A percentile compares a stretch with the other conserved stretches of the same genome.
These are phyloP conservation scores for Calonectria pseudoreteaudii DNA, from an alignment of 2,329 filamentous ascomycete species.

Conservation along the genomic window DNA sequence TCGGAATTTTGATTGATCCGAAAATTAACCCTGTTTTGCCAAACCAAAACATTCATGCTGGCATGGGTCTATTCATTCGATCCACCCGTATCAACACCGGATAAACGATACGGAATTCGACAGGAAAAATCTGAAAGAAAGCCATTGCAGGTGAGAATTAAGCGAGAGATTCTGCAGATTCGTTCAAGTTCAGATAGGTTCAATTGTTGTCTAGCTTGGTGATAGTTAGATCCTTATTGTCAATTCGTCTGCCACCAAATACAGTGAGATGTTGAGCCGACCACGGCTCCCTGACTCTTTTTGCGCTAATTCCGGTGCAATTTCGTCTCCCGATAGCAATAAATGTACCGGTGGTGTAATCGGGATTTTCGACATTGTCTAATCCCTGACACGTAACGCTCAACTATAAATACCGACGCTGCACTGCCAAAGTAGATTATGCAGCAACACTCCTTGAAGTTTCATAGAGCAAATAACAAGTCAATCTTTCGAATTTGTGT, in stretches of 20 bases:
- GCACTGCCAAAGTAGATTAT: neutral
- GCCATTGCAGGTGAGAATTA: neutral
- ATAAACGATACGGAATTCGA: neutral
- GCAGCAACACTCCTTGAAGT: neutral
- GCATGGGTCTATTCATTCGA: neutral
- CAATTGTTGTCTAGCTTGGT: neutral
- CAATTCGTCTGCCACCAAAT: neutral
- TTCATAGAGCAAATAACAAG: neutral
- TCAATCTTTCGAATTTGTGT: neutral
- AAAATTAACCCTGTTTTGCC: neutral
- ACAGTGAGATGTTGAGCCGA: too few species aligned
- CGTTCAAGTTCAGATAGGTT: neutral
- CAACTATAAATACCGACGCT: neutral
- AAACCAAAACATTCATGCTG: neutral
- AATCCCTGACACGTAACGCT: neutral
- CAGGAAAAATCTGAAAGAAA: neutral
- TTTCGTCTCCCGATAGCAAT: neutral
- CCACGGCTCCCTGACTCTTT: neutral
- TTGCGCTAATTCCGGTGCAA: neutral
- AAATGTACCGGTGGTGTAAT: too few species aligned
- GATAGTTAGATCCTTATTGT: neutral
- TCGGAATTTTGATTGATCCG: neutral
- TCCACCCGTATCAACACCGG: neutral
- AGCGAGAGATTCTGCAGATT: neutral
- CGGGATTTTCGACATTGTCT: neutral